A percentile compares a stretch with the other conserved stretches of the same genome.
phyloP scores from a whole-genome alignment of 2,329 filamentous ascomycete genomes.

The Zymoseptoria ardabiliae region DNA sequence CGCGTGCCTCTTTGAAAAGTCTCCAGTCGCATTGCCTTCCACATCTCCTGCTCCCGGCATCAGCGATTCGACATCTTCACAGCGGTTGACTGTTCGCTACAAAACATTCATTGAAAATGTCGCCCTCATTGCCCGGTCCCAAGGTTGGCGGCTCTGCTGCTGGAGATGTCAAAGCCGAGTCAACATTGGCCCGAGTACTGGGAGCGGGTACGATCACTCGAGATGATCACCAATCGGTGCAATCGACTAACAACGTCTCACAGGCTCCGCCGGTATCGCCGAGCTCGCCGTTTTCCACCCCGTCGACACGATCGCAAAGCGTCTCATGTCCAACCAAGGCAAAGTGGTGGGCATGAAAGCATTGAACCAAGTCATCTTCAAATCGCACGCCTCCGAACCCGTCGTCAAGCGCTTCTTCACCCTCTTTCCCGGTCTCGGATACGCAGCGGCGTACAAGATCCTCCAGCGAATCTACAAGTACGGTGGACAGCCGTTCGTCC shows the following conservation, averaged over 20 bases:
- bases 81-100: background rate
- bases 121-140: background rate
- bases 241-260: slow-evolving; percentile 5
- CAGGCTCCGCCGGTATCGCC: slow-evolving; percentile 86
- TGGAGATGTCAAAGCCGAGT: slow-evolving; percentile 67
- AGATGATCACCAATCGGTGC: background rate
- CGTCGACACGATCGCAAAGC: slow-evolving; percentile 96
- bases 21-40: background rate
- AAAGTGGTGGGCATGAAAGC: slow-evolving; percentile 56
- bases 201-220: slow-evolving; percentile 66
- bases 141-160: slow-evolving; percentile 17
- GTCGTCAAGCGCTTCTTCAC: slow-evolving; percentile 77
- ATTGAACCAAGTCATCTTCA: slow-evolving; percentile 91
- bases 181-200: slow-evolving; percentile 75
- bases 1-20: background rate
- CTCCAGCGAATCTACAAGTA: slow-evolving; percentile 98
- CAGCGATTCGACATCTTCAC: background rate
- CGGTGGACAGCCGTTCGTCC: slow-evolving; percentile 88
- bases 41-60: background rate
- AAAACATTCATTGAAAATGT: background rate
- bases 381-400: slow-evolving; percentile 69
- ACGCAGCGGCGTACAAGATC: slow-evolving; percentile 96
- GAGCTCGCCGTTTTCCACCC: slow-evolving; percentile 91
- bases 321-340: slow-evolving; percentile 96
- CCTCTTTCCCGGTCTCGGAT: slow-evolving; percentile 92